Evolutionary conservation across 2,329 filamentous ascomycete genomes (phyloP).

Genomic region (Alternaria viburni): DNA sequence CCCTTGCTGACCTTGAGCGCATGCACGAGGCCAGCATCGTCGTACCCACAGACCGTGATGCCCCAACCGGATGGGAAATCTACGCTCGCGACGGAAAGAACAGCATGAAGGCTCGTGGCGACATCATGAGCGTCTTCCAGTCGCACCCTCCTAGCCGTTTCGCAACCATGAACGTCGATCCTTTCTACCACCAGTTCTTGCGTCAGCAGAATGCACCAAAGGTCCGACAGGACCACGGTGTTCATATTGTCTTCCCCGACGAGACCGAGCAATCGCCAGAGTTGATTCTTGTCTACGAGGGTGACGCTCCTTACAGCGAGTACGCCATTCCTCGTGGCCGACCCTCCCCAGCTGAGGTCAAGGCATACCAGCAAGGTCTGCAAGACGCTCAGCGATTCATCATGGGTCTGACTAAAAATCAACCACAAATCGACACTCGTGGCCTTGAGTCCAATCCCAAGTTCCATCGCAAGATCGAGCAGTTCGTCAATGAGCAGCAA

Average conservation of each 20-base stretch:
- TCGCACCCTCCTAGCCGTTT: slow-evolving; percentile 77
- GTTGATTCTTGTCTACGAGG: slow-evolving; percentile 77
- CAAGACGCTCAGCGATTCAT: slow-evolving; percentile 65
- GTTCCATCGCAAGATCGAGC: slow-evolving; percentile 68
- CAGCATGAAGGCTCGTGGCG: slow-evolving; percentile 73
- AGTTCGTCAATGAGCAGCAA: slow-evolving; percentile 65
- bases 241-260: slow-evolving; percentile 75
- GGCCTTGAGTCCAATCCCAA: slow-evolving; percentile 63
- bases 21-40: slow-evolving; percentile 87
- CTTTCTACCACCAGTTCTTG: slow-evolving; percentile 79
- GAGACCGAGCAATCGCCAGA: slow-evolving; percentile 63
- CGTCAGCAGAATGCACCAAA: slow-evolving; percentile 67
- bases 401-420: slow-evolving; percentile 59
- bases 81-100: slow-evolving; percentile 89
- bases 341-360: slow-evolving; percentile 61
- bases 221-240: slow-evolving; percentile 72
- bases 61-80: slow-evolving; percentile 81
- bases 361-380: slow-evolving; percentile 63
- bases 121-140: slow-evolving; percentile 75
- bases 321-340: slow-evolving; percentile 63
- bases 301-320: slow-evolving; percentile 59
- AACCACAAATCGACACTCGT: slow-evolving; percentile 61
- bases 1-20: slow-evolving; percentile 82
- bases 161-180: slow-evolving; percentile 70
- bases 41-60: slow-evolving; percentile 72